phyloP scores from a whole-genome alignment of 148 eudicot species.

The Rheum nobile region DNA sequence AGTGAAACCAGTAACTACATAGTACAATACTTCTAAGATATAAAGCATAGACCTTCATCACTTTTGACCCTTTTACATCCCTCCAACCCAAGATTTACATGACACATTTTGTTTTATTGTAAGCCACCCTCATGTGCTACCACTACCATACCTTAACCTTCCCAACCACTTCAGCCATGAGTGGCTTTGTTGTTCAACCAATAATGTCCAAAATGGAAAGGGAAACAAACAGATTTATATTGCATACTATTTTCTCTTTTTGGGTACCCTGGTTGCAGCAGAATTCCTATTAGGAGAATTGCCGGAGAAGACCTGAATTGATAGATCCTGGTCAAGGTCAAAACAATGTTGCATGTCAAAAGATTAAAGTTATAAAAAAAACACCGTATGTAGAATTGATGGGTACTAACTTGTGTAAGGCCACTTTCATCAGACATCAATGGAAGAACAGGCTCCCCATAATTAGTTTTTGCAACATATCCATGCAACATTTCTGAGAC shows the following conservation, averaged over 20 bases:
- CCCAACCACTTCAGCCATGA: background rate
- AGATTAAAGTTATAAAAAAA: background rate
- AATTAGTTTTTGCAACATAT: conserved; percentile 36
- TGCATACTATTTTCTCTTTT: conserved; percentile 33
- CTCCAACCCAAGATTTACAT: background rate
- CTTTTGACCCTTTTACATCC: background rate
- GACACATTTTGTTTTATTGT: background rate
- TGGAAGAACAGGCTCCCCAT: conserved; percentile 26
- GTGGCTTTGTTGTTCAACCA: background rate
- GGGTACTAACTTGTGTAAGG: background rate
- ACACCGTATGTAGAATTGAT: background rate
- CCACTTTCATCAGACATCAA: background rate
- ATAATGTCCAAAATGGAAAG: background rate
- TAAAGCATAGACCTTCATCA: background rate
- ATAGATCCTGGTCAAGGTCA: conserved; percentile 29
- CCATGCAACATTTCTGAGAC: conserved; percentile 48
- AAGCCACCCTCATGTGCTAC: background rate
- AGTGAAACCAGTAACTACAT: background rate
- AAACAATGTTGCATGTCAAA: conserved; percentile 6
- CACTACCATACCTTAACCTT: background rate
- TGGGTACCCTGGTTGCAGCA: conserved; percentile 21
- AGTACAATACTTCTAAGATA: background rate
- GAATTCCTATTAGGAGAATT: conserved; percentile 16
- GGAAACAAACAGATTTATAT: background rate
- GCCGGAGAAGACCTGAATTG: conserved; percentile 16